Conservation (phyloP, 495 filamentous ascomycete genomes). For the Hyaloscypha hepaticicola region DNA sequence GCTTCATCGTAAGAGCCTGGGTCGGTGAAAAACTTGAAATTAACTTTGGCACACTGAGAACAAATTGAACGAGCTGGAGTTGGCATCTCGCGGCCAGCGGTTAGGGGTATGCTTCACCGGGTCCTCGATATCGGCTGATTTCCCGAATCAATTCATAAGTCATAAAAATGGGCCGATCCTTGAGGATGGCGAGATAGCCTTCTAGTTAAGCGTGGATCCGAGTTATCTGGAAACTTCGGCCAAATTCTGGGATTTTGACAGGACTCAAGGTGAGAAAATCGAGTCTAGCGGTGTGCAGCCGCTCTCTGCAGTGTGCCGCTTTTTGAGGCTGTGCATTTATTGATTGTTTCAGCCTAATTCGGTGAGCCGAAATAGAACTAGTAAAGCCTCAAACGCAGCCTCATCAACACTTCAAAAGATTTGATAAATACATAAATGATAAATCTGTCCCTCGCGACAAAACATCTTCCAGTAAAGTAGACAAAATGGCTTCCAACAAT, state of each 20-base stretch:
- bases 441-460: background rate
- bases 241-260: no score
- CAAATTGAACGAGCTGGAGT: background rate
- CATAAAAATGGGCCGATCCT: no score
- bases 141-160: no score
- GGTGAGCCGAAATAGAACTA: background rate
- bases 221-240: no score
- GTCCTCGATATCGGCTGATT: no score
- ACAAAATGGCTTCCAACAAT: background rate
- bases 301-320: background rate
- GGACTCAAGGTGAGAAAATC: background rate
- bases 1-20: background rate
- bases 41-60: background rate
- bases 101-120: no score
- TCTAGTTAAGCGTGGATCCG: no score
- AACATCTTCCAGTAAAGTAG: background rate
- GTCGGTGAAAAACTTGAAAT: background rate
- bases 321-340: background rate
- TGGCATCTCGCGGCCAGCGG: background rate
- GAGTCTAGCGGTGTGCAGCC: background rate
- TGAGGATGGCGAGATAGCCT: no score
- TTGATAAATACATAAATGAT: background rate
- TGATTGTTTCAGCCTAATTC: background rate
- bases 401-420: background rate
- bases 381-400: background rate